Evolutionary conservation across 495 filamentous ascomycete species (phyloP), one percentile per base, ranked within the genome.

Genomic region (Penicillium dipodomyicola): DNA sequence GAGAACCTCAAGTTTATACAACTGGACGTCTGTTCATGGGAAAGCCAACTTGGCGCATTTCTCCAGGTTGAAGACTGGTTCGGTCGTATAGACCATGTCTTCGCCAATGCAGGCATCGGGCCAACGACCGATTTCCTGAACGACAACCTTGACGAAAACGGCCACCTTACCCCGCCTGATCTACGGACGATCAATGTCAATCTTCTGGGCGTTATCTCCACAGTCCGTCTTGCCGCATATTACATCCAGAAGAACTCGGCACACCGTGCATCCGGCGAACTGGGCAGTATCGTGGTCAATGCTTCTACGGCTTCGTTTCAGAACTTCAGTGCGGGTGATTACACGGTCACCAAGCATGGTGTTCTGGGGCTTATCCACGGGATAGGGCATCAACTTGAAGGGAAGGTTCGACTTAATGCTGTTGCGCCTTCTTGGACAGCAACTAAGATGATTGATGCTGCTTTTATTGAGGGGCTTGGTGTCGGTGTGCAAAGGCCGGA

Each of bases 41-140:
- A 60, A 15, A 73, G 72, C 30, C 63, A 77, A 15, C 63, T 65
- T 30, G 61, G 57, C 8, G 55, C 80, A 14, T 82, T 80, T 63
- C 67, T 68, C 35, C 52, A 68, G 22, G 70, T 73, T 4, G 61
- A 71, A 22, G 50, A 71, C 17, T 61, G 52, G 19, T 75, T 72
- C 56, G 73, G 76, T 7, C 72, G 67, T 5, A 77, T 82, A 32
- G 80, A 82, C 57, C 70, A 76, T 51, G 79, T 80, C 19, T 74
- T 81, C 33, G 77, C 78, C 33, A 80, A 79, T 43, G 80, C 80
- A 5, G 80, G 80, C 15, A 61, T 81, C 15, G 61, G 61, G 6
- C 73, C 73, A 6, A 68, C 60, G 0, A 64, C 63, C 2, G 63
- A 75, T 49, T 77, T 79, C 56, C 57, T 77, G 11, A 71, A 68